Evolutionary conservation across 2,329 filamentous ascomycete genomes (phyloP).

Genomic region (Hypoxylon sp.): DNA sequence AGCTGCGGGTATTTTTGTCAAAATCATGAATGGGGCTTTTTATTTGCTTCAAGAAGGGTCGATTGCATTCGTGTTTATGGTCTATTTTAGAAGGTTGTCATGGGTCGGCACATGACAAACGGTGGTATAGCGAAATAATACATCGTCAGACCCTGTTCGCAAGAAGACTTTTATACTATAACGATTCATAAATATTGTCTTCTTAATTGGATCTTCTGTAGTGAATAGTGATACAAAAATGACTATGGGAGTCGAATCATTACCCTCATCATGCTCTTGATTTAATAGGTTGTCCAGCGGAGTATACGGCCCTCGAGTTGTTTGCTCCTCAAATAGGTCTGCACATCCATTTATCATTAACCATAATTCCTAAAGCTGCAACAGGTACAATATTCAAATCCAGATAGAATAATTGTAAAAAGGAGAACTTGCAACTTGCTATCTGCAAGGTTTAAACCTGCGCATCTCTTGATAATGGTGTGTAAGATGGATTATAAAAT

Average conservation of each 20-base stretch:
- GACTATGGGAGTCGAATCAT: background rate
- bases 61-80: conserved; percentile 42
- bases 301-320: background rate
- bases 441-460: conserved; percentile 46
- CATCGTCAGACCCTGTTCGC: conserved; percentile 22
- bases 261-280: background rate
- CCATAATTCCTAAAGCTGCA: background rate
- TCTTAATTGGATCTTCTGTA: background rate
- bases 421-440: conserved; percentile 16
- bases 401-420: background rate
- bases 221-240: background rate
- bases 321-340: background rate
- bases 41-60: conserved; percentile 22
- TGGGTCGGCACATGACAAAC: conserved; percentile 19
- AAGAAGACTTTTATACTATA: conserved; percentile 20
- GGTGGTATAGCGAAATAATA: conserved; percentile 30
- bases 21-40: conserved; percentile 48
- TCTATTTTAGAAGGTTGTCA: conserved; percentile 26
- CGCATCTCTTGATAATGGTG: conserved; percentile 46
- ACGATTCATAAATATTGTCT: conserved; percentile 9
- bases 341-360: background rate
- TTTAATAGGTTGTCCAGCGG: background rate
- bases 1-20: conserved; percentile 52
- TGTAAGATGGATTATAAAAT: conserved; percentile 35
- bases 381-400: background rate